Percentiles rank a stretch among this genome's conserved stretches.
Evolutionary conservation across 2,329 filamentous ascomycete species (phyloP).

Genomic region (Apiospora marii): DNA sequence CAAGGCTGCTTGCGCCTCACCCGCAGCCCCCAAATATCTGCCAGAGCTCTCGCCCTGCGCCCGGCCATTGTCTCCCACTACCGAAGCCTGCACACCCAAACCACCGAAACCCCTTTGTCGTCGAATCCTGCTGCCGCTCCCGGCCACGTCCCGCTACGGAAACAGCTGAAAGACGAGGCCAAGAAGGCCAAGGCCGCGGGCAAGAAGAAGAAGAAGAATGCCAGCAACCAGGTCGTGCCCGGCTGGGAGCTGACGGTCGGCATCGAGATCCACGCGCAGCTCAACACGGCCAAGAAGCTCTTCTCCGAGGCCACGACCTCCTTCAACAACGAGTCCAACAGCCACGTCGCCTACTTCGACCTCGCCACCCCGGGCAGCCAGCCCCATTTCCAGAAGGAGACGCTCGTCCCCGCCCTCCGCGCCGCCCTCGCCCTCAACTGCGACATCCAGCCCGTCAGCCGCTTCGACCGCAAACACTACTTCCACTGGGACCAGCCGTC

Average conservation of each 20-base stretch:
- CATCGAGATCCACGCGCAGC: constrained; percentile 95
- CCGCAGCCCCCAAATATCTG: constrained; percentile 3
- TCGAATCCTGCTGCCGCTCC: constrained; percentile 26
- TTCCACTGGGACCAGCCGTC: constrained; percentile 98
- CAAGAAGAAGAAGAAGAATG: constrained; percentile 55
- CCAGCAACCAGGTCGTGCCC: constrained; percentile 58
- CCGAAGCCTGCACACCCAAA: constrained; percentile 44
- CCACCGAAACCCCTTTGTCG: constrained; percentile 31
- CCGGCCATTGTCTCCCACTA: constrained; percentile 26
- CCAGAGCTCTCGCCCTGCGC: constrained; percentile 4
- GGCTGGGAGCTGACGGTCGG: constrained; percentile 95
- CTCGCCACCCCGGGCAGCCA: constrained; percentile 88
- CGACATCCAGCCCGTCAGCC: constrained; percentile 76
- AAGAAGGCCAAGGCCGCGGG: constrained; percentile 55
- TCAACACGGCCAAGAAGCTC: constrained; percentile 88
- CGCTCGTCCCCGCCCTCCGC: constrained; percentile 86
- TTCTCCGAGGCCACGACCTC: constrained; percentile 79
- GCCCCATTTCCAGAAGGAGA: constrained; percentile 83
- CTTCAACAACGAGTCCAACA: constrained; percentile 77
- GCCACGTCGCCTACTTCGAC: constrained; percentile 89
- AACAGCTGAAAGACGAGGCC: constrained; percentile 75
- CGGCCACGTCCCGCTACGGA: constrained; percentile 64
- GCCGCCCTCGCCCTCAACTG: constrained; percentile 88
- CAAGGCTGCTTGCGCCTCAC: constrained; percentile 49
- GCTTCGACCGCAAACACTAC: constrained; percentile 97